Conservation (phyloP, 2,329 filamentous ascomycete genomes). For the Talaromyces marneffei region DNA sequence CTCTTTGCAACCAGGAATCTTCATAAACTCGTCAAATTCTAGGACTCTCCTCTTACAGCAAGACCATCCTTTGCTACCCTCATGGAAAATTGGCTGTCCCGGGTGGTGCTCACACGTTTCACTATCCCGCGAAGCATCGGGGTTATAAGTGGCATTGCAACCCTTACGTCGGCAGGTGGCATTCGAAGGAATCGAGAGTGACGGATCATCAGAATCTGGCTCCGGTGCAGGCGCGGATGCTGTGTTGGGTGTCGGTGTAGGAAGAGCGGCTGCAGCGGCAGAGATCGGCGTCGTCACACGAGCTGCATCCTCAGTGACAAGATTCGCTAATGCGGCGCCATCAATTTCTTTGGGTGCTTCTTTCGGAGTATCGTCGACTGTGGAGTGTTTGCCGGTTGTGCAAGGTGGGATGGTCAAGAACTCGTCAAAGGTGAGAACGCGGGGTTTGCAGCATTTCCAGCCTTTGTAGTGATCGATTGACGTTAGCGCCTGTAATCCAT, state of each 20-base stretch:
- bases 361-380: constrained; percentile 64
- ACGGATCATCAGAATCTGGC: constrained; percentile 81
- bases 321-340: constrained; percentile 18
- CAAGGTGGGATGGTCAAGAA: constrained; percentile 91
- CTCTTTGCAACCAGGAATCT: constrained; percentile 82
- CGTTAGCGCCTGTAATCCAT: background rate
- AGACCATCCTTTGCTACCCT: constrained; percentile 95
- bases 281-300: constrained; percentile 18
- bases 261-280: constrained; percentile 26
- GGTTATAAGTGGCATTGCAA: constrained; percentile 62
- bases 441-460: constrained; percentile 98
- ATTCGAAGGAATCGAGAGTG: constrained; percentile 64
- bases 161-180: constrained; percentile 70
- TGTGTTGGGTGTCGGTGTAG: constrained; percentile 18
- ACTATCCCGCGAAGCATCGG: constrained; percentile 54
- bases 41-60: constrained; percentile 94
- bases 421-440: constrained; percentile 95
- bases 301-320: constrained; percentile 18
- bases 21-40: constrained; percentile 98
- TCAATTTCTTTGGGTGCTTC: constrained; percentile 40
- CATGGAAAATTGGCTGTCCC: constrained; percentile 87
- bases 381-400: constrained; percentile 87
- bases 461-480: constrained; percentile 49
- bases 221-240: constrained; percentile 48
- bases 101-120: constrained; percentile 87